Percentiles rank a stretch among this genome's conserved stretches.
Conservation (phyloP, 805 yeast species). For the Metschnikowia sp. region DNA sequence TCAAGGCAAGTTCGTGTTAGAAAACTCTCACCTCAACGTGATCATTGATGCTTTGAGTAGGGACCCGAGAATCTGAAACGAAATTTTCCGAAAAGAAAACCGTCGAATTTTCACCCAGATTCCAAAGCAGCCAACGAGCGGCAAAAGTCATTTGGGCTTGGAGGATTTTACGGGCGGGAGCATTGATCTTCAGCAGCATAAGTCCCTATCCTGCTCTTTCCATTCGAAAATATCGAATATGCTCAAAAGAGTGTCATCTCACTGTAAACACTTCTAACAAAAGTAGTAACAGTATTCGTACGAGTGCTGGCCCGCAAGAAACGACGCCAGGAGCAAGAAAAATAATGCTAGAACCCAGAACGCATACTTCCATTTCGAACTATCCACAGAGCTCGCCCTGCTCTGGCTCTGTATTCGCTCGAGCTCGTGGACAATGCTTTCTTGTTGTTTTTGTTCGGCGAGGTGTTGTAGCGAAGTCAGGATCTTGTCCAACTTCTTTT, state of each 20-base stretch:
- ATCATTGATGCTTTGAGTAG: no score
- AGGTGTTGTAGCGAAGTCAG: constrained; percentile 6
- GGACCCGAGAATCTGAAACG: no score
- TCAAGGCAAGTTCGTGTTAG: no score
- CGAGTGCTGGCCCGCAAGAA: constrained; percentile 28
- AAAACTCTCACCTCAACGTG: no score
- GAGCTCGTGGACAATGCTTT: constrained; percentile 20
- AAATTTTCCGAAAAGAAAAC: no score
- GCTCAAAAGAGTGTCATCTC: not conserved
- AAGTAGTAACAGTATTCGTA: constrained; percentile 41
- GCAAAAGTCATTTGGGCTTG: no score
- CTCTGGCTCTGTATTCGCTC: constrained; percentile 20
- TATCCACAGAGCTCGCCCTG: not conserved
- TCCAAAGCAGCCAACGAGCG: no score
- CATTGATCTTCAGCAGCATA: no score
- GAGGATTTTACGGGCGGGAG: no score
- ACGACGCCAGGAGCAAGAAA: constrained; percentile 21
- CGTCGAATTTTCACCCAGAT: no score
- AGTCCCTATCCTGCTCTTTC: no score
- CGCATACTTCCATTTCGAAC: not conserved
- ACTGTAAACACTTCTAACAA: constrained; percentile 20
- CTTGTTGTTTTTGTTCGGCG: constrained; percentile 11
- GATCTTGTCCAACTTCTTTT: constrained; percentile 5
- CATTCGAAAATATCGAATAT: no score
- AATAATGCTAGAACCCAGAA: constrained; percentile 6